A percentile compares a stretch with the other conserved stretches of the same genome.
Evolutionary conservation across 306 rosid species (phyloP).

Genomic region (Parietaria judaica): DNA sequence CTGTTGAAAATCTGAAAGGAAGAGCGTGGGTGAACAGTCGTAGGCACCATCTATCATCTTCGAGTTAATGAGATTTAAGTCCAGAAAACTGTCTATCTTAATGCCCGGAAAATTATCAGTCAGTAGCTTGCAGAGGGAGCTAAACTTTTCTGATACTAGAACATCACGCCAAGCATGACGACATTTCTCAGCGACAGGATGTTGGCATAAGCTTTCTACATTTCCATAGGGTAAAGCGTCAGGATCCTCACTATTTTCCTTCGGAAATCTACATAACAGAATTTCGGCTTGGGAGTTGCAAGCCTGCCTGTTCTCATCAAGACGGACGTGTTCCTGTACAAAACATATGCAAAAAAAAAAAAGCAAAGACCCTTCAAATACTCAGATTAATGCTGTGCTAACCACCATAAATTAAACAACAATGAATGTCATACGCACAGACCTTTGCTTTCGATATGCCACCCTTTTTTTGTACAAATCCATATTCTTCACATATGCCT

Average conservation of each 20-base stretch:
- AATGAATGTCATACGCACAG: constrained; percentile 27
- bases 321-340: constrained; percentile 42
- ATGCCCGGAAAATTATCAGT: constrained; percentile 63
- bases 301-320: constrained; percentile 32
- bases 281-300: constrained; percentile 23
- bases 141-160: constrained; percentile 64
- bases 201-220: constrained; percentile 32
- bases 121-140: constrained; percentile 52
- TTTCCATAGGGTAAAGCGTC: constrained; percentile 36
- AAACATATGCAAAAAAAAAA: constrained; percentile 11
- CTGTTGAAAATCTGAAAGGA: constrained; percentile 80
- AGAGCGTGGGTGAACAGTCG: constrained; percentile 61
- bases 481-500: constrained; percentile 45
- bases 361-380: background rate
- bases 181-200: constrained; percentile 35
- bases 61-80: constrained; percentile 55
- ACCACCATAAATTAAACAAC: constrained; percentile 13
- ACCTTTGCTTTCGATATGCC: constrained; percentile 31
- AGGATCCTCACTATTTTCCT: constrained; percentile 37
- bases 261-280: constrained; percentile 31
- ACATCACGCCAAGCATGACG: constrained; percentile 44
- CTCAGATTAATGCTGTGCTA: background rate
- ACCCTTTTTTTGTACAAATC: constrained; percentile 22
- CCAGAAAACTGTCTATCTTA: constrained; percentile 58
- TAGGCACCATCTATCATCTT: constrained; percentile 69